These are phyloP conservation scores for Pyropia yezoensis DNA, from an alignment of 23 red algal genomes.

Conservation along the genomic window DNA sequence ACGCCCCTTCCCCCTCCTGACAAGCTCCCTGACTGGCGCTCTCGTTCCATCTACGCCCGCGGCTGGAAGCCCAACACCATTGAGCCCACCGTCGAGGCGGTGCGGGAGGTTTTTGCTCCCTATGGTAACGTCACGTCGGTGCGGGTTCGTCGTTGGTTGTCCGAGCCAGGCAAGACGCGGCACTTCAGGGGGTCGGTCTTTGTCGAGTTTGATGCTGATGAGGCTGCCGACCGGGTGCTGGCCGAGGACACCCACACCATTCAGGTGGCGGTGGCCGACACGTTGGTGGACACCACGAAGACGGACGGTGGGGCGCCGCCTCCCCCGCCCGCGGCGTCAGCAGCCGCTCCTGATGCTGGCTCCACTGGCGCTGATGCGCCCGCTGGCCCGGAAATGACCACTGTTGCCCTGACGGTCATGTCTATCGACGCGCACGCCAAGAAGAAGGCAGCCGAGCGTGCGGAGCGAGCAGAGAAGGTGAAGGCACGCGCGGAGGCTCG, in stretches of 20 bases:
- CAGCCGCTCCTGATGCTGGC: no score
- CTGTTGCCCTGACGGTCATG: conserved; percentile 1
- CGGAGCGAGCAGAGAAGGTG: conserved; percentile 8
- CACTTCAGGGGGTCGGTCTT: conserved; percentile 83
- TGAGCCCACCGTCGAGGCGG: conserved; percentile 41
- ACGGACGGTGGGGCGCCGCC: neutral
- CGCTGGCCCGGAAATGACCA: no score
- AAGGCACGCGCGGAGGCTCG: neutral
- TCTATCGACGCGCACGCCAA: conserved; percentile 21
- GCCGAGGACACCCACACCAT: conserved; percentile 49
- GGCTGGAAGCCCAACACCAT: conserved; percentile 31
- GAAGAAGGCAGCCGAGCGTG: conserved; percentile 4
- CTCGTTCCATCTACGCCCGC: conserved; percentile 66
- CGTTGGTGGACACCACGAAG: conserved; percentile 21
- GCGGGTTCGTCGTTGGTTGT: conserved; percentile 43
- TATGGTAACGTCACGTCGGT: conserved; percentile 69
- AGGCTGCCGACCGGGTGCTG: conserved; percentile 51
- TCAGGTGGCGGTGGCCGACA: conserved; percentile 2
- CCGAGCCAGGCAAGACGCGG: conserved; percentile 10
- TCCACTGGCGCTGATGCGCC: neutral
- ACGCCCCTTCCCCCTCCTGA: conserved; percentile 40
- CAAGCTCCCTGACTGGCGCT: conserved; percentile 9
- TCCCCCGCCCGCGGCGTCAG: no score
- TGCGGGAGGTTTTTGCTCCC: conserved; percentile 54
- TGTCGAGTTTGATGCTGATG: conserved; percentile 80